These are phyloP conservation scores for Pyrenochaeta sp. DNA, from an alignment of 2,329 filamentous ascomycete genomes.

Conservation along the genomic window DNA sequence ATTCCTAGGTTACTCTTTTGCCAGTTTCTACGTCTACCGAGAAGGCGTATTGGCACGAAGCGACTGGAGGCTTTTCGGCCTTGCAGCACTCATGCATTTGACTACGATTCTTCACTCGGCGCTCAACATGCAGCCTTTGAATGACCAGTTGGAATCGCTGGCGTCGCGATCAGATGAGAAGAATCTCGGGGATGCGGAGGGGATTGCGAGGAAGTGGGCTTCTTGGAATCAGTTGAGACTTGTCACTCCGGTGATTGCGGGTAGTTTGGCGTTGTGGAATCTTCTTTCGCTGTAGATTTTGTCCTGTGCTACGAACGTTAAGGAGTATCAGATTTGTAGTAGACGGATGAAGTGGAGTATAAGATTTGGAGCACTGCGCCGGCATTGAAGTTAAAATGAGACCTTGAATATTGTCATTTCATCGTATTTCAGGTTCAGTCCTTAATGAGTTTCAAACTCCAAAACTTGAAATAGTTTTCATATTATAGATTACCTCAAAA, in stretches of 20 bases:
- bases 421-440: too few species aligned
- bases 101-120: conserved; percentile 59
- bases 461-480: too few species aligned
- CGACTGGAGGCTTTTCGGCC: conserved; percentile 57
- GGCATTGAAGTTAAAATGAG: not conserved
- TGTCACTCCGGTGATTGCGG: conserved; percentile 45
- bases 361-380: too few species aligned
- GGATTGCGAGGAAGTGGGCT: conserved; percentile 45
- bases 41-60: conserved; percentile 39
- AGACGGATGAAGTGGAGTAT: too few species aligned
- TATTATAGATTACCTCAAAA: too few species aligned
- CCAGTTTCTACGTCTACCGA: conserved; percentile 48
- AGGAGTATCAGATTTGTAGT: not conserved
- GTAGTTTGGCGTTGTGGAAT: conserved; percentile 43
- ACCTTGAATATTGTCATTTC: too few species aligned
- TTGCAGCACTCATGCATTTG: conserved; percentile 55
- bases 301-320: too few species aligned
- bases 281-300: conserved; percentile 24
- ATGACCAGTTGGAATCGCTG: conserved; percentile 56
- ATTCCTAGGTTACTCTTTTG: conserved; percentile 57
- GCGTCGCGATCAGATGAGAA: conserved; percentile 39
- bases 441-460: too few species aligned
- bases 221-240: conserved; percentile 46
- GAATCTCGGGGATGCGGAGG: conserved; percentile 41
- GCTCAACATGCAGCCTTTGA: conserved; percentile 61